A percentile compares a stretch with the other conserved stretches of the same genome.
Evolutionary conservation across 1,139 yeast species (phyloP).

Genomic region (Magnusiomyces paraingens): DNA sequence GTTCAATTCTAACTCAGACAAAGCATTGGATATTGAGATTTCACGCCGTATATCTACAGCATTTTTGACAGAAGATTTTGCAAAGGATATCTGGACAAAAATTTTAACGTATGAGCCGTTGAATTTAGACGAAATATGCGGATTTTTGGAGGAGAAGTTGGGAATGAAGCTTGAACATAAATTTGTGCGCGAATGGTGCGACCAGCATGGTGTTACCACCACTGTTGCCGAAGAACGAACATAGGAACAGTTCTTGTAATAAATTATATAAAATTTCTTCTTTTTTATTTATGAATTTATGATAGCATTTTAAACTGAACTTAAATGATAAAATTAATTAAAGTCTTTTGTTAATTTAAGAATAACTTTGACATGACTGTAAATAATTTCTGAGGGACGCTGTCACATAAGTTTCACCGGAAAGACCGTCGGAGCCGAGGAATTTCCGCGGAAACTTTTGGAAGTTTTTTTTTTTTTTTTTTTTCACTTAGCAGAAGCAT

Average conservation of each 20-base stretch:
- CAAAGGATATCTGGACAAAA: constrained; percentile 18
- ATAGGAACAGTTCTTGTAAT: neutral
- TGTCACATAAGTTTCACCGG: no score
- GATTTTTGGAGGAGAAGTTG: constrained; percentile 15
- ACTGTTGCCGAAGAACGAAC: constrained; percentile 8
- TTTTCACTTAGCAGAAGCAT: no score
- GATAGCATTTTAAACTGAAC: no score
- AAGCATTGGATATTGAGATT: neutral
- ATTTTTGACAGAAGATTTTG: constrained; percentile 8
- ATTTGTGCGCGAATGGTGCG: constrained; percentile 23
- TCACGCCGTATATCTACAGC: neutral
- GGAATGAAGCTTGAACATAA: constrained; percentile 17
- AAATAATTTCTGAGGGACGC: no score
- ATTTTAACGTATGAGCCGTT: constrained; percentile 22
- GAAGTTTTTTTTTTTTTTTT: no score
- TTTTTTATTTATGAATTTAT: no score
- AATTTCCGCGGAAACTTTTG: no score
- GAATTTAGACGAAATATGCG: constrained; percentile 17
- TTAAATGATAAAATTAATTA: no score
- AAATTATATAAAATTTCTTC: no score
- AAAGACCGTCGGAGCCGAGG: no score
- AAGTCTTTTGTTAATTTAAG: no score
- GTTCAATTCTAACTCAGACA: neutral
- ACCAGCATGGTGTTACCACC: constrained; percentile 19
- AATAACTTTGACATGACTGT: no score